Conservation (phyloP, 2,329 filamentous ascomycete species). For the Xylariaceae sp. region DNA sequence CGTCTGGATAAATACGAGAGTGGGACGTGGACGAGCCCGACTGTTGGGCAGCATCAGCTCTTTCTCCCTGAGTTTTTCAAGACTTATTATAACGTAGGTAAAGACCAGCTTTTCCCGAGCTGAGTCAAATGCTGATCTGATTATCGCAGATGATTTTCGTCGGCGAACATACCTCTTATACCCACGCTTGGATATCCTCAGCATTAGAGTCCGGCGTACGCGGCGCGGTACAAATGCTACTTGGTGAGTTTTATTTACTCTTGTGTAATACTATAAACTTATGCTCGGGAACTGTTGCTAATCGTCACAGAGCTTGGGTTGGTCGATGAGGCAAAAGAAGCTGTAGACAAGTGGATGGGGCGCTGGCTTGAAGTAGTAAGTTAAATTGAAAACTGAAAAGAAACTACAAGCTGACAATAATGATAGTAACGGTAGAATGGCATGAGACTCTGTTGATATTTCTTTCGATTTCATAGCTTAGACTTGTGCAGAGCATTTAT, state of each 20-base stretch:
- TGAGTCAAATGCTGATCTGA: too few relatives aligned
- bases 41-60: conserved; percentile 69
- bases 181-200: conserved; percentile 72
- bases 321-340: conserved; percentile 71
- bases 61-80: conserved; percentile 76
- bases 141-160: conserved; percentile 68
- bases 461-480: too few relatives aligned
- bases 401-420: too few relatives aligned
- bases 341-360: conserved; percentile 71
- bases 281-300: conserved; percentile 9
- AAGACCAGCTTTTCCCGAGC: too few relatives aligned
- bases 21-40: conserved; percentile 66
- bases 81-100: conserved; percentile 63
- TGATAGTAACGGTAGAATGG: too few relatives aligned
- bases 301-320: conserved; percentile 59
- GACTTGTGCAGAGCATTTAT: too few relatives aligned
- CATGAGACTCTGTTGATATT: too few relatives aligned
- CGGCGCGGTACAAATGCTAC: conserved; percentile 67
- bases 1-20: conserved; percentile 64
- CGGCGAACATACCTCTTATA: conserved; percentile 73
- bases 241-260: conserved; percentile 48
- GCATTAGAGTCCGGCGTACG: conserved; percentile 72
- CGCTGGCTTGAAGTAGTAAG: conserved; percentile 62
- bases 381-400: not conserved
- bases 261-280: not conserved